Percentiles rank a stretch among this genome's conserved stretches.
Conservation (phyloP, 257 asterid species). For the Solanum arcanum region DNA sequence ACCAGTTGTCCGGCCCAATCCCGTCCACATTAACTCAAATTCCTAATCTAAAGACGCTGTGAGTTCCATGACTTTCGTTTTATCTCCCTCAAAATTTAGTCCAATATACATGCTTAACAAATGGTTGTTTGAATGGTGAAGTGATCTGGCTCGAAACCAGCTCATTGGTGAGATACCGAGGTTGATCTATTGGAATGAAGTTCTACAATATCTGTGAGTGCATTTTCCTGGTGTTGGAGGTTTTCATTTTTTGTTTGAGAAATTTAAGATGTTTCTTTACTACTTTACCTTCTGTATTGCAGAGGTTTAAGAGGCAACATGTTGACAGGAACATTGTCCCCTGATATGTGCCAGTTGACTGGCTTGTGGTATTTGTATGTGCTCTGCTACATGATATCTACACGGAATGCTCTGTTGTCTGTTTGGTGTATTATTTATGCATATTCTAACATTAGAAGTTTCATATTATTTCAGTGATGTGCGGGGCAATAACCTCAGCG, state of each 20-base stretch:
- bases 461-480: conserved; percentile 48
- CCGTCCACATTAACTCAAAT: conserved; percentile 93
- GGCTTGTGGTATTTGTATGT: conserved; percentile 99
- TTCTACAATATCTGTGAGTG: conserved; percentile 85
- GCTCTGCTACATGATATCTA: not conserved
- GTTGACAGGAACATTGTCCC: conserved; percentile 70
- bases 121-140: not conserved
- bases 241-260: not conserved
- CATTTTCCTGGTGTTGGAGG: not conserved
- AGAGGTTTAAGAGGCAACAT: conserved; percentile 87
- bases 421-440: not conserved
- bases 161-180: conserved; percentile 90
- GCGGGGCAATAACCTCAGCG: conserved; percentile 81
- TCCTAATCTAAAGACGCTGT: conserved; percentile 90
- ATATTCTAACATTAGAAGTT: not conserved
- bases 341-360: conserved; percentile 90
- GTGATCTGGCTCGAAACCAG: conserved; percentile 92
- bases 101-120: not conserved
- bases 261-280: not conserved
- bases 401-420: not conserved
- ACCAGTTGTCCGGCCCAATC: conserved; percentile 83
- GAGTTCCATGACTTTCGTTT: conserved; percentile 12
- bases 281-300: not conserved
- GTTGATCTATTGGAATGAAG: conserved; percentile 95
- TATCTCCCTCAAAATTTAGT: not conserved